Conservation (phyloP, 2,329 filamentous ascomycete species). For the Alternaria consortialis region DNA sequence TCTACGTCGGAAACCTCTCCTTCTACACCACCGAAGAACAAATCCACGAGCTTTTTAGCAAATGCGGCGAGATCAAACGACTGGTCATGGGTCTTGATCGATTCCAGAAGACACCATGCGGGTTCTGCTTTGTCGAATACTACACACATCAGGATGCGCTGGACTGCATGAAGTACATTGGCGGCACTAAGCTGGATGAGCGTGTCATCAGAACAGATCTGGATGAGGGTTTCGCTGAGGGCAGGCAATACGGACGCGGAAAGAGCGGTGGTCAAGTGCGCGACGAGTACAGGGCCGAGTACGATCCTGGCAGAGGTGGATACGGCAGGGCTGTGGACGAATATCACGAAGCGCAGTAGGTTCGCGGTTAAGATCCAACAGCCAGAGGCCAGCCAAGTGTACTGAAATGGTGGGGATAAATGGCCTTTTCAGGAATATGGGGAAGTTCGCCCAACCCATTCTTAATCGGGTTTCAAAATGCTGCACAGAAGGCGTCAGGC, state of each 20-base stretch:
- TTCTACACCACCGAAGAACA: constrained; percentile 99
- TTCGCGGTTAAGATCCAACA: not conserved
- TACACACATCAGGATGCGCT: constrained; percentile 97
- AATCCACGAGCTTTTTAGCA: constrained; percentile 95
- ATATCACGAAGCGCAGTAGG: constrained; percentile 38
- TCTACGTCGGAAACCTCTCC: constrained; percentile 97
- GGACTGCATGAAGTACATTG: constrained; percentile 98
- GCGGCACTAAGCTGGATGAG: constrained; percentile 97
- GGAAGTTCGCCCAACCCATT: not conserved
- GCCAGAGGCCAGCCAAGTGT: not conserved
- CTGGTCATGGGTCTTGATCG: constrained; percentile 97
- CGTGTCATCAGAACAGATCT: constrained; percentile 94
- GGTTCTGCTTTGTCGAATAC: constrained; percentile 99
- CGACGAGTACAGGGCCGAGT: constrained; percentile 97
- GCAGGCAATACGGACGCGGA: constrained; percentile 92
- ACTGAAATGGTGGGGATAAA: not conserved
- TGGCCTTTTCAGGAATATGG: not conserved
- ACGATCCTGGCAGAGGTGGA: constrained; percentile 91
- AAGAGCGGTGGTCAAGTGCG: constrained; percentile 97
- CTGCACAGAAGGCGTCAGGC: constrained; percentile 30
- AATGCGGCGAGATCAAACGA: constrained; percentile 96
- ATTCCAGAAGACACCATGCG: constrained; percentile 96
- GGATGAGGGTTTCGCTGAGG: constrained; percentile 95
- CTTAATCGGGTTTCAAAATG: not conserved
- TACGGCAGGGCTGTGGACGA: constrained; percentile 72